A percentile compares a stretch with the other conserved stretches of the same genome.
These are phyloP conservation scores for Fraxinus cuspidata DNA, from an alignment of 257 asterid species.

Conservation along the genomic window DNA sequence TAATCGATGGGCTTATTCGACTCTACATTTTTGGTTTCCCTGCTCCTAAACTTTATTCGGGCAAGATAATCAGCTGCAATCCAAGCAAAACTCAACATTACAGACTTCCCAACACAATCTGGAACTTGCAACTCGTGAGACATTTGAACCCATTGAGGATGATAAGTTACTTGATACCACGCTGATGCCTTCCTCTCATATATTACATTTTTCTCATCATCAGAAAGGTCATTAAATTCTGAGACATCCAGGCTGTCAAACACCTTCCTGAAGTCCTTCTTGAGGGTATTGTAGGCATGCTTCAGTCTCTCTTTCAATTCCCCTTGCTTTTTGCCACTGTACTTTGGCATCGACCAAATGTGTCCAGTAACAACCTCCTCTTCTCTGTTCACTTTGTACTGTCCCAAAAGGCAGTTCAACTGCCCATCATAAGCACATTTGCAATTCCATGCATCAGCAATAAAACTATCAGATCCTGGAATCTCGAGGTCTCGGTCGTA, in stretches of 20 bases:
- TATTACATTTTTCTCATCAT: constrained; percentile 49
- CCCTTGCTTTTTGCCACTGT: constrained; percentile 63
- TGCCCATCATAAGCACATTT: constrained; percentile 79
- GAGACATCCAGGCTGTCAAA: constrained; percentile 59
- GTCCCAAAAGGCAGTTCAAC: constrained; percentile 73
- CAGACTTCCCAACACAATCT: constrained; percentile 44
- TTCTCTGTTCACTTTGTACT: constrained; percentile 71
- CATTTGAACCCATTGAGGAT: constrained; percentile 55
- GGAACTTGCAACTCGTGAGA: constrained; percentile 41
- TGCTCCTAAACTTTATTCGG: constrained; percentile 59
- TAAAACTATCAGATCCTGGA: constrained; percentile 47
- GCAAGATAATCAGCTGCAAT: constrained; percentile 92
- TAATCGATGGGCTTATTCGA: constrained; percentile 65
- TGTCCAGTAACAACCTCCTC: constrained; percentile 90
- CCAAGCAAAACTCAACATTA: constrained; percentile 91
- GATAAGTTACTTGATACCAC: constrained; percentile 87
- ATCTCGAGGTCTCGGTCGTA: constrained; percentile 70
- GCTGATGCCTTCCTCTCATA: constrained; percentile 91
- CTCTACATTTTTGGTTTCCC: constrained; percentile 37
- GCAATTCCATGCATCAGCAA: constrained; percentile 62
- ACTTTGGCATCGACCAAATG: constrained; percentile 87
- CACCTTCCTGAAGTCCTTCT: constrained; percentile 73
- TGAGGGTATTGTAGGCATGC: constrained; percentile 62
- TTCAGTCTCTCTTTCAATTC: constrained; percentile 86
- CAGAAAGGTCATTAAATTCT: constrained; percentile 51